A percentile compares a stretch with the other conserved stretches of the same genome.
phyloP scores from a whole-genome alignment of 345 rosid genomes.

The Corchorus capsularis region DNA sequence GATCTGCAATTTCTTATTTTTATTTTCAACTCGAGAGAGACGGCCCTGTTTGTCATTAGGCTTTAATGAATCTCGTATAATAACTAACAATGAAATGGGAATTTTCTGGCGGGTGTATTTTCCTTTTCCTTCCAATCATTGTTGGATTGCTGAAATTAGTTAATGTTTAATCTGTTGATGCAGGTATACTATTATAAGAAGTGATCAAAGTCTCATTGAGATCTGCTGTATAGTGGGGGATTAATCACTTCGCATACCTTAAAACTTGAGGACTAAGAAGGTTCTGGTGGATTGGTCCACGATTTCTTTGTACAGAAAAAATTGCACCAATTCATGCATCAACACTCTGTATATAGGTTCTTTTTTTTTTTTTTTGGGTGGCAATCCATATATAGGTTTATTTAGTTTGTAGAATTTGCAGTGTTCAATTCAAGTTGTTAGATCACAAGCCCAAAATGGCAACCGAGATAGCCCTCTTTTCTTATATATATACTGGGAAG shows the following conservation, averaged over 20 bases:
- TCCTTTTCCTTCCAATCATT: neutral
- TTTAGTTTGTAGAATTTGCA: neutral
- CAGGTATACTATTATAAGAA: slow-evolving; percentile 15
- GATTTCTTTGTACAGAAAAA: slow-evolving; percentile 1
- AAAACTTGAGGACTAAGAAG: neutral
- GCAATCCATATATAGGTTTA: neutral
- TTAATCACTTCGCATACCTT: neutral
- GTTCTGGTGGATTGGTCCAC: neutral
- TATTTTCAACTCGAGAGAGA: neutral
- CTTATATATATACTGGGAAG: too few species aligned
- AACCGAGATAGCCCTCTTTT: too few species aligned
- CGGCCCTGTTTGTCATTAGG: neutral
- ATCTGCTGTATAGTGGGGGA: neutral
- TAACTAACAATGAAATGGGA: neutral
- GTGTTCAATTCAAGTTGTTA: neutral
- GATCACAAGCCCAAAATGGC: neutral
- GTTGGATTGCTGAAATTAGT: neutral
- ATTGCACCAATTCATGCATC: neutral
- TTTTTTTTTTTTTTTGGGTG: neutral
- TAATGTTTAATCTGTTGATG: neutral
- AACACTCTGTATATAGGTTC: neutral
- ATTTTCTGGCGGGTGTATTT: neutral
- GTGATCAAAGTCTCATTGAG: slow-evolving; percentile 8
- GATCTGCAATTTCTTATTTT: neutral
- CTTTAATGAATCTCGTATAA: neutral